These are phyloP conservation scores for Lophiotrema nucula DNA, from an alignment of 495 filamentous ascomycete species.

Conservation along the genomic window DNA sequence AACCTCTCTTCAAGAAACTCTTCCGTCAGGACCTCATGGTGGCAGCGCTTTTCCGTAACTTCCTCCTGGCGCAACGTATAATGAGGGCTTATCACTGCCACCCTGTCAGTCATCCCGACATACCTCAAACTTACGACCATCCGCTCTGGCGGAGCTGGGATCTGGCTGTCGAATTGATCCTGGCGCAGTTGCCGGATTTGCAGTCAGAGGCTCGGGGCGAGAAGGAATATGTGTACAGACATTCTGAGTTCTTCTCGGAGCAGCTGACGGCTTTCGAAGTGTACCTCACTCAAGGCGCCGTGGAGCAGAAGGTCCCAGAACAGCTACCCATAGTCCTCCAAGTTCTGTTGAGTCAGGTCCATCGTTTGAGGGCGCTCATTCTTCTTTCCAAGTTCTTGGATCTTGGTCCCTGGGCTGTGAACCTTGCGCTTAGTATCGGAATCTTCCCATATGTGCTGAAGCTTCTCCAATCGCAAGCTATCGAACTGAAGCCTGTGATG, in stretches of 20 bases:
- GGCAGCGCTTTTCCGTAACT: slow-evolving; percentile 93
- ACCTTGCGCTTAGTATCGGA: slow-evolving; percentile 91
- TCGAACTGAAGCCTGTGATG: slow-evolving; percentile 96
- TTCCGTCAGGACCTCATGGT: slow-evolving; percentile 99
- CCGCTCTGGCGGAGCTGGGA: slow-evolving; percentile 98
- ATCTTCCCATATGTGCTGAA: slow-evolving; percentile 99
- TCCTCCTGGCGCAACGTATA: slow-evolving; percentile 87
- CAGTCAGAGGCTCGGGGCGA: slow-evolving; percentile 74
- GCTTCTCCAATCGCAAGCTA: slow-evolving; percentile 88
- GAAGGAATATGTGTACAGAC: slow-evolving; percentile 82
- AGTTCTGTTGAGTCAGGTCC: slow-evolving; percentile 91
- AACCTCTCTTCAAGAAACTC: slow-evolving; percentile 89
- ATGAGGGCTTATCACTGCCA: slow-evolving; percentile 95
- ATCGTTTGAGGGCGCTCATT: slow-evolving; percentile 88
- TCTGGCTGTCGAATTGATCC: slow-evolving; percentile 89
- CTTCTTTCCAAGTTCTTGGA: slow-evolving; percentile 92
- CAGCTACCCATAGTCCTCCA: slow-evolving; percentile 96
- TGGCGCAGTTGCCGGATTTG: slow-evolving; percentile 81
- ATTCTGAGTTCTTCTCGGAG: slow-evolving; percentile 94
- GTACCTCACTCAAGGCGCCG: slow-evolving; percentile 85
- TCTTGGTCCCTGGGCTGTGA: slow-evolving; percentile 95
- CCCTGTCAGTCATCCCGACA: slow-evolving; percentile 80
- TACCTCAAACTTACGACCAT: slow-evolving; percentile 90
- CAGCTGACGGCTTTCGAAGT: slow-evolving; percentile 97
- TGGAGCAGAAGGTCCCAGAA: slow-evolving; percentile 80